phyloP scores from a whole-genome alignment of 306 rosid species.

The Glycyrrhiza uralensis region DNA sequence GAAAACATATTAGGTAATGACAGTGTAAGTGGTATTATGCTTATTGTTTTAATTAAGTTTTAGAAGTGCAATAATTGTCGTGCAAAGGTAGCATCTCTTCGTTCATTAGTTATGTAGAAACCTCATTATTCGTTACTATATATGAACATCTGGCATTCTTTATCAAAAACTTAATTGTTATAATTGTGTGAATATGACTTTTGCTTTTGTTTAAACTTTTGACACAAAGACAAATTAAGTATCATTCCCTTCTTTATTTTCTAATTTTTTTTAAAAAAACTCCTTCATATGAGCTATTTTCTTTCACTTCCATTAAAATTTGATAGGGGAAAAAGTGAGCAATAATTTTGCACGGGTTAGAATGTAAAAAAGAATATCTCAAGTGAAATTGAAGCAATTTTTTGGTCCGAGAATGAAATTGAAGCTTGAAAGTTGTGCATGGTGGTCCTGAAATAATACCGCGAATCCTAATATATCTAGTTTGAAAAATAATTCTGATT shows the following conservation, averaged over 20 bases:
- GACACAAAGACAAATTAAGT: slow-evolving; percentile 6
- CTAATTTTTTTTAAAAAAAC: neutral
- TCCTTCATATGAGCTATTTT: neutral
- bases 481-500: too few relatives aligned
- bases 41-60: slow-evolving; percentile 7
- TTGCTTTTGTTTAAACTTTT: slow-evolving; percentile 26
- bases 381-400: too few relatives aligned
- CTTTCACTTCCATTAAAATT: neutral
- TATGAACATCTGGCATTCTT: slow-evolving; percentile 2
- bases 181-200: neutral
- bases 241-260: neutral
- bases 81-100: slow-evolving; percentile 16
- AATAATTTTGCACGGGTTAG: too few relatives aligned
- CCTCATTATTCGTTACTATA: slow-evolving; percentile 10
- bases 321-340: too few relatives aligned
- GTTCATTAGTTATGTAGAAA: neutral
- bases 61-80: slow-evolving; percentile 19
- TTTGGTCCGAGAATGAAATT: too few relatives aligned
- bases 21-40: neutral
- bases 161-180: neutral
- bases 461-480: too few relatives aligned
- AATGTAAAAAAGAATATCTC: too few relatives aligned
- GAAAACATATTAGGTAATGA: neutral
- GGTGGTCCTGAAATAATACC: too few relatives aligned
- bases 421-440: too few relatives aligned